Percentiles rank a stretch among this genome's conserved stretches.
Evolutionary conservation across 108 stramenopile genomes (phyloP).

Genomic region (Pseudonitzschia pungens): DNA sequence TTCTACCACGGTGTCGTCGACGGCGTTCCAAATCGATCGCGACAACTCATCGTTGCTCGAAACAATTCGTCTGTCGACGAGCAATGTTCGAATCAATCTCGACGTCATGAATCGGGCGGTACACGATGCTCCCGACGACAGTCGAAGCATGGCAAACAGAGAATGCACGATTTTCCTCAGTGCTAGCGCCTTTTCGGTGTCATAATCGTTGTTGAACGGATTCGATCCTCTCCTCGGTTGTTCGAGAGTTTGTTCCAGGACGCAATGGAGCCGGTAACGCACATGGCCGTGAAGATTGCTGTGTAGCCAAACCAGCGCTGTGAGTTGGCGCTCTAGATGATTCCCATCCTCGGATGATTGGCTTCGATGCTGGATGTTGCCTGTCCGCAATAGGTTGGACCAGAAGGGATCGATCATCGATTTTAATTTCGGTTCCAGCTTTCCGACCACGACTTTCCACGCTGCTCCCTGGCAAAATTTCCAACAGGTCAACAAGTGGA

Average conservation of each 20-base stretch:
- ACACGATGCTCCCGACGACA: constrained; percentile 1
- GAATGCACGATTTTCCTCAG: constrained; percentile 1
- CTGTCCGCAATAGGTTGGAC: constrained; percentile 2
- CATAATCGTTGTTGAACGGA: neutral
- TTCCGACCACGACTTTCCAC: constrained; percentile 4
- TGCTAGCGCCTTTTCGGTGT: neutral
- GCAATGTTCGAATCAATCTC: constrained; percentile 12
- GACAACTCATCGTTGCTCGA: constrained; percentile 30
- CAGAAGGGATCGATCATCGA: neutral
- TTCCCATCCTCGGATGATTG: neutral
- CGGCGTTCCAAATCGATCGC: constrained; percentile 25
- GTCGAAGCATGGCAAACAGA: neutral
- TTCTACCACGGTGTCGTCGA: constrained; percentile 11
- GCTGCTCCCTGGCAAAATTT: constrained; percentile 3
- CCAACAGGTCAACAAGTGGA: constrained; percentile 20
- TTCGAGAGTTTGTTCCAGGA: neutral
- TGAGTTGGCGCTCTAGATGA: neutral
- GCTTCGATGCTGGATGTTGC: neutral
- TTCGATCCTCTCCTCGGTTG: neutral
- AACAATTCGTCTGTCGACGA: constrained; percentile 16
- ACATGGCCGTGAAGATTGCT: neutral
- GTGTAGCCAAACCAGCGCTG: neutral
- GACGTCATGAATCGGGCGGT: neutral
- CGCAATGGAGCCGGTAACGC: neutral
- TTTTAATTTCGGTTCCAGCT: neutral